phyloP scores from a whole-genome alignment of 139 green algal species.

The Tetraselmis striata region DNA sequence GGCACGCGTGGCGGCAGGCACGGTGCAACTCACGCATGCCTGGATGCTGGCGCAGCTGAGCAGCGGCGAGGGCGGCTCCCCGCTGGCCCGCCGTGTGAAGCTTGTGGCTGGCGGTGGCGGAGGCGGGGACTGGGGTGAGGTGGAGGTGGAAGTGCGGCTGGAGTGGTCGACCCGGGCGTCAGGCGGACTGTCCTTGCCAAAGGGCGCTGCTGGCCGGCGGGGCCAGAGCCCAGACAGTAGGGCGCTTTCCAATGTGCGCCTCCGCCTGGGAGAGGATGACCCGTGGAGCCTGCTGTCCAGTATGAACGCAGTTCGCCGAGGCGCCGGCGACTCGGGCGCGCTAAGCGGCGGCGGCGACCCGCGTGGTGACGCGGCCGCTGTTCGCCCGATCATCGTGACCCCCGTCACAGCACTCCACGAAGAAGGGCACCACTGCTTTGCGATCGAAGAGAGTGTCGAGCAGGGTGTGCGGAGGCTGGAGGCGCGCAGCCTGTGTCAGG shows the following conservation, averaged over 20 bases:
- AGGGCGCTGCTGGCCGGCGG: no score
- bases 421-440: neutral
- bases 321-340: neutral
- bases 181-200: neutral
- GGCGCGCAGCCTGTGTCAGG: conserved; percentile 60
- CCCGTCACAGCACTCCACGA: neutral
- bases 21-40: neutral
- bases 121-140: conserved; percentile 2
- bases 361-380: neutral
- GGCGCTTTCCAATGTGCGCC: neutral
- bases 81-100: neutral
- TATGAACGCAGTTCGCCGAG: neutral
- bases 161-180: neutral
- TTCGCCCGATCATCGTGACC: neutral
- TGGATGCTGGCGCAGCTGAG: conserved; percentile 10
- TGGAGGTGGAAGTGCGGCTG: conserved; percentile 11
- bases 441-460: conserved; percentile 1
- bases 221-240: neutral
- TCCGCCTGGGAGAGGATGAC: neutral
- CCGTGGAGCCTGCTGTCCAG: neutral
- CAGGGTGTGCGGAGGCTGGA: conserved; percentile 43
- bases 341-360: neutral
- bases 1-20: neutral
- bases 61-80: neutral
- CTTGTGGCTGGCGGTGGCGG: neutral